Evolutionary conservation across 1,139 yeast genomes (phyloP).

Genomic region (Candida pseudocylindracea): DNA sequence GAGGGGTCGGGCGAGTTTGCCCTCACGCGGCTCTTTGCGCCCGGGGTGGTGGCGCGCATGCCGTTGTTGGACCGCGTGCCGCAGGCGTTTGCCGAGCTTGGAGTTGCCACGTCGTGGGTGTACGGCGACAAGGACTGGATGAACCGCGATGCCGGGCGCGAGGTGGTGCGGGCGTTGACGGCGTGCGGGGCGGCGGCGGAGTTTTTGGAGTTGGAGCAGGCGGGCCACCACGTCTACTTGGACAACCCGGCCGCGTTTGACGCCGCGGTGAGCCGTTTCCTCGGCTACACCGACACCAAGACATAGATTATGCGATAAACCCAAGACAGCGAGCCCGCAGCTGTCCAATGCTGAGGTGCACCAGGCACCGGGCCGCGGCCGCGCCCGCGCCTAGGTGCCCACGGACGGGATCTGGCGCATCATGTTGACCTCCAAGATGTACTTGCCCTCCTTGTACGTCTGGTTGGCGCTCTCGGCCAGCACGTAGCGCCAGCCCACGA

Average conservation of each 20-base stretch:
- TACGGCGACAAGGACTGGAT: conserved; percentile 28
- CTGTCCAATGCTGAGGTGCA: too few species aligned
- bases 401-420: too few species aligned
- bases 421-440: too few species aligned
- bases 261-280: too few species aligned
- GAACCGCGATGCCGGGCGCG: conserved; percentile 21
- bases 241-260: conserved; percentile 13
- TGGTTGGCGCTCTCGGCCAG: too few species aligned
- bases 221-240: conserved; percentile 52
- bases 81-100: conserved; percentile 11
- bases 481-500: too few species aligned
- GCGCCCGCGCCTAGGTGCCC: too few species aligned
- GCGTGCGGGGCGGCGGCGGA: conserved; percentile 1
- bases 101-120: conserved; percentile 21
- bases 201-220: conserved; percentile 2
- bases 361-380: too few species aligned
- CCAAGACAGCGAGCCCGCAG: too few species aligned
- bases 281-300: too few species aligned
- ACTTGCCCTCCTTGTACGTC: too few species aligned
- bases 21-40: conserved; percentile 16
- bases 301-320: too few species aligned
- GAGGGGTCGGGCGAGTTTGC: conserved; percentile 25
- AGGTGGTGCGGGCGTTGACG: conserved; percentile 13
- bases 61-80: conserved; percentile 23
- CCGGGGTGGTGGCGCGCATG: conserved; percentile 18